Evolutionary conservation across 441 rosid genomes (phyloP).

Genomic region (Sinapis alba): DNA sequence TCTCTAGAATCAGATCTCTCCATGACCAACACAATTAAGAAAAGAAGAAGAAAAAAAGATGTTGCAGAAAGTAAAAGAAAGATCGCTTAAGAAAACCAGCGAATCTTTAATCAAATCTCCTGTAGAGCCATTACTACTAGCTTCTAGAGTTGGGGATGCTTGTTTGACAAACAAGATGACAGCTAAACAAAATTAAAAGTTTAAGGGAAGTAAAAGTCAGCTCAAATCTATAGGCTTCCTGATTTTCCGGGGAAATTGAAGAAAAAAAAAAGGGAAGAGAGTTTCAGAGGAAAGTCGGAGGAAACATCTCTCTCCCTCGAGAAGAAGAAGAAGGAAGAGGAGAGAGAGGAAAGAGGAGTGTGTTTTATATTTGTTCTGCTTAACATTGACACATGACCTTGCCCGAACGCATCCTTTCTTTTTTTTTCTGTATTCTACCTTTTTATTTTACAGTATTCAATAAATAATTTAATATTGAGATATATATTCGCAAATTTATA

Average conservation of each 20-base stretch:
- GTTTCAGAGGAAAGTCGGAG: neutral
- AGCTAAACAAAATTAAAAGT: neutral
- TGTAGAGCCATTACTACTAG: neutral
- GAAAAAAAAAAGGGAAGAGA: neutral
- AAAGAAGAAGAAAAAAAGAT: neutral
- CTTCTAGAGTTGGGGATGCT: neutral
- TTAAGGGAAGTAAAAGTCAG: neutral
- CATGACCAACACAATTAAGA: neutral
- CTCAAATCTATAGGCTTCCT: neutral
- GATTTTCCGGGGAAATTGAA: neutral
- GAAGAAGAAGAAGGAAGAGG: neutral
- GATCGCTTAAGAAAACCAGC: neutral
- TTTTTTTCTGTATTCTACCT: too few relatives aligned
- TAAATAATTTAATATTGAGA: too few relatives aligned
- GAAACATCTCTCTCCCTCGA: neutral
- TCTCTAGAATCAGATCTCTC: neutral
- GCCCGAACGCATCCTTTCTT: too few relatives aligned
- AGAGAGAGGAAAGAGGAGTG: neutral
- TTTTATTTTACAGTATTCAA: too few relatives aligned
- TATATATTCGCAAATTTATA: too few relatives aligned
- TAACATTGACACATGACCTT: too few relatives aligned
- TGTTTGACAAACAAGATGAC: neutral
- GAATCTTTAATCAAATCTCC: neutral
- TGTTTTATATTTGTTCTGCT: too few relatives aligned
- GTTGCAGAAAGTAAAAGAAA: neutral